Percentiles rank a stretch among this genome's conserved stretches.
phyloP scores from a whole-genome alignment of 805 yeast species.

The Ogataea salicorniae region DNA sequence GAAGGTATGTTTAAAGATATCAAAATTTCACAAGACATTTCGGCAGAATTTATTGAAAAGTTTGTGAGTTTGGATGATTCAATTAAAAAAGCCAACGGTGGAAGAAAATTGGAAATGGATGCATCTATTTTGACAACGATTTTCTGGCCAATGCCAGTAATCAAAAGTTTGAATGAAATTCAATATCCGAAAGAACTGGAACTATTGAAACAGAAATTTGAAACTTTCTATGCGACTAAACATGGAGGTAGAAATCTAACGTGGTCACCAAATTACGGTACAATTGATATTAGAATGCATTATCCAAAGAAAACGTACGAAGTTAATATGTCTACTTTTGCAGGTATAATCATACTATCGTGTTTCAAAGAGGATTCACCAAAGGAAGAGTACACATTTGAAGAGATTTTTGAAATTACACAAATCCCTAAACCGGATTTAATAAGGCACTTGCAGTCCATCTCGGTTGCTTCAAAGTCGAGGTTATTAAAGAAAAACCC shows the following conservation, averaged over 20 bases:
- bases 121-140: slow-evolving; percentile 55
- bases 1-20: slow-evolving; percentile 88
- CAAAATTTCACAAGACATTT: slow-evolving; percentile 47
- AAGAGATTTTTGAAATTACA: slow-evolving; percentile 60
- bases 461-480: slow-evolving; percentile 78
- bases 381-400: slow-evolving; percentile 44
- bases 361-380: slow-evolving; percentile 57
- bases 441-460: slow-evolving; percentile 71
- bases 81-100: slow-evolving; percentile 18
- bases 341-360: slow-evolving; percentile 65
- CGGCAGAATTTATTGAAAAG: slow-evolving; percentile 33
- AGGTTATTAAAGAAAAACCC: slow-evolving; percentile 73
- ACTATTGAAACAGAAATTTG: slow-evolving; percentile 40
- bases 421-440: slow-evolving; percentile 70
- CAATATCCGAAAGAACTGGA: slow-evolving; percentile 41
- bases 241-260: slow-evolving; percentile 55
- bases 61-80: slow-evolving; percentile 12
- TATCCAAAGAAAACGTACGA: slow-evolving; percentile 70
- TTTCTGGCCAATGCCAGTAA: slow-evolving; percentile 60
- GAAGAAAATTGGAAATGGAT: slow-evolving; percentile 37
- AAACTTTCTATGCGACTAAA: slow-evolving; percentile 42
- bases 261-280: slow-evolving; percentile 85
- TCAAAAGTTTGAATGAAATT: slow-evolving; percentile 30
- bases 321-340: slow-evolving; percentile 72
- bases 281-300: slow-evolving; percentile 70